Evolutionary conservation across 176 grass and related monocot genomes (phyloP), one percentile per base, ranked within the genome.

Genomic region (Neostapfia colusana): DNA sequence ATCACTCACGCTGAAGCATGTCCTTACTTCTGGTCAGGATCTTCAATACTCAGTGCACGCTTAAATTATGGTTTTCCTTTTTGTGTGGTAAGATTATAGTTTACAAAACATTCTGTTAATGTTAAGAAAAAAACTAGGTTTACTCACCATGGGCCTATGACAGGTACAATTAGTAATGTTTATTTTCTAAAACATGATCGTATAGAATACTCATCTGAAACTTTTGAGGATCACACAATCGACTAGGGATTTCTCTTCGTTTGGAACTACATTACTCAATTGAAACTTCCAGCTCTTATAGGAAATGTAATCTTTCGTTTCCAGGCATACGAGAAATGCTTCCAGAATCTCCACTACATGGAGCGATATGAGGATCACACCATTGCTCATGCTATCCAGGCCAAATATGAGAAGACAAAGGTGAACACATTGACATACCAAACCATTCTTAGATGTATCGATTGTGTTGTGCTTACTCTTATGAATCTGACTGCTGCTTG

Each of bases 301-400:
- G 57, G 37, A 43, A 20, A 25, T 39, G 20, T 38, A 0, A 26
- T 81, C 8, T 82, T 79, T 28, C 82, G 14, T 87, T 71, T 82
- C 70, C 77, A 98, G 95, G 91, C 95, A 51, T 94, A 94, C 43
- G 95, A 98, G 62, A 98, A 98, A 84, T 98, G 95, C 80, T 98
- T 98, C 82, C 91, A 98, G 80, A 86, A 98, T 71, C 95, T 98
- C 45, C 95, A 98, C 78, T 94, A 92, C 66, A 89, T 98, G 77
- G 95, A 94, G 65, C 89, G 87, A 21, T 98, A 98, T 3, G 89
- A 98, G 70, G 95, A 94, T 44, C 95, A 98, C 79, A 98, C 91
- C 57, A 92, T 98, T 72, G 91, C 95, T 69, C 89, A 98, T 85
- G 88, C 91, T 69, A 90, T 98, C 46, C 91, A 98, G 68, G 74